Evolutionary conservation across 2,329 filamentous ascomycete genomes (phyloP).

Genomic region (Talaromyces islandicus): DNA sequence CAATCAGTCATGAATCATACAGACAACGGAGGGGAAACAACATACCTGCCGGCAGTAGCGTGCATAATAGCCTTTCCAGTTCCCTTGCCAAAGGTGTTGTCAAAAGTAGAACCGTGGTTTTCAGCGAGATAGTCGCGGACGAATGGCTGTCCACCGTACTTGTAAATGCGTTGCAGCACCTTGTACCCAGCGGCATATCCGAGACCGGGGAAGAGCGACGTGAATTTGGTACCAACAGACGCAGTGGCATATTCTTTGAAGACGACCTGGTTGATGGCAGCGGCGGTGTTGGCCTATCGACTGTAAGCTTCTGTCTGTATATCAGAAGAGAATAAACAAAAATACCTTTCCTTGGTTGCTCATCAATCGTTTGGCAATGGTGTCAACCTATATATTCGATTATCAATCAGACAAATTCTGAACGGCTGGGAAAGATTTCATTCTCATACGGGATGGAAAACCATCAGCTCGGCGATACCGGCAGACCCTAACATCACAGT

Average conservation of each 20-base stretch:
- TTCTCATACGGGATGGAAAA: slow-evolving; percentile 74
- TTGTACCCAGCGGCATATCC: slow-evolving; percentile 98
- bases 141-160: slow-evolving; percentile 95
- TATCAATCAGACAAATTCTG: slow-evolving; percentile 20
- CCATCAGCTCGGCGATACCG: slow-evolving; percentile 84
- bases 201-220: slow-evolving; percentile 92
- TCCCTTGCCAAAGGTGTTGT: slow-evolving; percentile 86
- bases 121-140: slow-evolving; percentile 79
- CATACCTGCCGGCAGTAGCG: slow-evolving; percentile 83
- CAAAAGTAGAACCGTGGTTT: slow-evolving; percentile 78
- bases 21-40: neutral
- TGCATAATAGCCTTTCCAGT: slow-evolving; percentile 98
- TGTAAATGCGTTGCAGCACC: slow-evolving; percentile 94
- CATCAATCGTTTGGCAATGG: slow-evolving; percentile 98
- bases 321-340: slow-evolving; percentile 2
- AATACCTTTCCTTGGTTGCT: slow-evolving; percentile 80
- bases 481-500: slow-evolving; percentile 61
- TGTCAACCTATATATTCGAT: slow-evolving; percentile 65
- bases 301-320: neutral
- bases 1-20: slow-evolving; percentile 6
- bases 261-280: slow-evolving; percentile 80
- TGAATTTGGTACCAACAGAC: slow-evolving; percentile 68
- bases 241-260: slow-evolving; percentile 84
- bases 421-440: neutral
- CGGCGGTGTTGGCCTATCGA: slow-evolving; percentile 48